phyloP scores from a whole-genome alignment of 1,284 basidiomycete species.

The Flammula alnicola region DNA sequence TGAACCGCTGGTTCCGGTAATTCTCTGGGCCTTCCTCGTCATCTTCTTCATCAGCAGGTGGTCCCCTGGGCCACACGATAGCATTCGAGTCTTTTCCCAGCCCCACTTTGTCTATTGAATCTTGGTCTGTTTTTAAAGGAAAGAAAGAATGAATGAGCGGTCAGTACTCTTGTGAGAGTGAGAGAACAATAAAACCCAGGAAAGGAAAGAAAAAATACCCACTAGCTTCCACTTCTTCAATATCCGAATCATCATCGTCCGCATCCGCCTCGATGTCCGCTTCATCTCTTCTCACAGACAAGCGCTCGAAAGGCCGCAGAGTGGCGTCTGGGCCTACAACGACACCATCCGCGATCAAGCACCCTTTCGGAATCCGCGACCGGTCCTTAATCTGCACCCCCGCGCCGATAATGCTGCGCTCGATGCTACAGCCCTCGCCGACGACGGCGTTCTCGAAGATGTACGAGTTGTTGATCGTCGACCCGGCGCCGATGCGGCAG shows the following conservation, averaged over 20 bases:
- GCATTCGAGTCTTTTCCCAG: slow-evolving; percentile 71
- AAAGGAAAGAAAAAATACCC: slow-evolving; percentile 27
- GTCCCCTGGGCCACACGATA: slow-evolving; percentile 66
- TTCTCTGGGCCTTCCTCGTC: slow-evolving; percentile 59
- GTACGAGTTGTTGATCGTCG: slow-evolving; percentile 75
- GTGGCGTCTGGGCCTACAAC: slow-evolving; percentile 75
- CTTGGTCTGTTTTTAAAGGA: slow-evolving; percentile 43
- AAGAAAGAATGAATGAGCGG: too few relatives aligned
- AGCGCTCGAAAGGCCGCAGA: slow-evolving; percentile 72
- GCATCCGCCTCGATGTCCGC: slow-evolving; percentile 34
- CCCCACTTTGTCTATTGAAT: slow-evolving; percentile 41
- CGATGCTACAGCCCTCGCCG: slow-evolving; percentile 77
- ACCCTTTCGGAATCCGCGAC: slow-evolving; percentile 67
- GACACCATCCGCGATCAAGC: slow-evolving; percentile 82
- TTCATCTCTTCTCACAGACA: slow-evolving; percentile 49
- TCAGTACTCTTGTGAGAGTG: too few relatives aligned
- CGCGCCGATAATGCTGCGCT: slow-evolving; percentile 80
- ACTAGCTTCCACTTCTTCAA: slow-evolving; percentile 70
- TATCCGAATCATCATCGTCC: slow-evolving; percentile 59
- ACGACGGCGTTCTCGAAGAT: slow-evolving; percentile 82
- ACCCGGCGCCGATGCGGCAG: slow-evolving; percentile 70
- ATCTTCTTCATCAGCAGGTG: slow-evolving; percentile 62
- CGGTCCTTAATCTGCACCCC: slow-evolving; percentile 75
- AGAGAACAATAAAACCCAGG: neutral
- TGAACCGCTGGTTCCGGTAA: slow-evolving; percentile 66